Percentiles rank a stretch among this genome's conserved stretches.
Evolutionary conservation across 768 basidiomycete genomes (phyloP).

Genomic region (Coprinopsis marcescibilis): DNA sequence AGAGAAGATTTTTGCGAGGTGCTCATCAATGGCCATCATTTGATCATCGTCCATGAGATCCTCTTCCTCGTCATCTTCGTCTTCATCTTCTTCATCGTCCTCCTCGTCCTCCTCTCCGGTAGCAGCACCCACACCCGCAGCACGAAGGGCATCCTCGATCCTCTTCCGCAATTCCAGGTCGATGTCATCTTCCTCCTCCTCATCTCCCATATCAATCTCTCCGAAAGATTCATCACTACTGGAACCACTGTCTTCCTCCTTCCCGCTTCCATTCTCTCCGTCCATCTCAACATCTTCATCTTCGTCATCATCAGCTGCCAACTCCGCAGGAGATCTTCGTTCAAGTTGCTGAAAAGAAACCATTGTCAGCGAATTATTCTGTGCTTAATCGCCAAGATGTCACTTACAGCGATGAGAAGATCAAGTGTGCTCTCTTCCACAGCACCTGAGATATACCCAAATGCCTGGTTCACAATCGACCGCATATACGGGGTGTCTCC

Average conservation of each 20-base stretch:
- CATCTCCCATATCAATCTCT: constrained; percentile 23
- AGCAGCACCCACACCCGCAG: constrained; percentile 51
- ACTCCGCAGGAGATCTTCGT: constrained; percentile 53
- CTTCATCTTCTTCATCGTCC: constrained; percentile 49
- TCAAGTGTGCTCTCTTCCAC: constrained; percentile 70
- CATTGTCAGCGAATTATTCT: not conserved
- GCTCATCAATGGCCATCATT: constrained; percentile 95
- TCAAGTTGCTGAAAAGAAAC: constrained; percentile 69
- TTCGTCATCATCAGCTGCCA: constrained; percentile 29
- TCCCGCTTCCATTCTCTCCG: constrained; percentile 32
- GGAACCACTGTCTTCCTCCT: constrained; percentile 29
- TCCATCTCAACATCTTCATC: constrained; percentile 31
- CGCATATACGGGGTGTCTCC: constrained; percentile 76
- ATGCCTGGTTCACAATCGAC: constrained; percentile 73
- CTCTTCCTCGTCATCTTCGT: constrained; percentile 54
- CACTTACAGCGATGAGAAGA: constrained; percentile 72
- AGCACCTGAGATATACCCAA: constrained; percentile 62
- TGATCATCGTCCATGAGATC: constrained; percentile 93
- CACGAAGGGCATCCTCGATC: constrained; percentile 56
- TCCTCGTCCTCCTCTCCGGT: constrained; percentile 54
- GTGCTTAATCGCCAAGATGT: constrained; percentile 4
- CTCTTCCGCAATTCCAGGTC: constrained; percentile 63
- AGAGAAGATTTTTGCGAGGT: constrained; percentile 84
- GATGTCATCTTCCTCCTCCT: constrained; percentile 41
- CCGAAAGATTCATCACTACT: constrained; percentile 11